Percentiles rank a stretch among this genome's conserved stretches.
These are phyloP conservation scores for Jaminaea rosea DNA, from an alignment of 1,284 basidiomycete species.

Conservation along the genomic window DNA sequence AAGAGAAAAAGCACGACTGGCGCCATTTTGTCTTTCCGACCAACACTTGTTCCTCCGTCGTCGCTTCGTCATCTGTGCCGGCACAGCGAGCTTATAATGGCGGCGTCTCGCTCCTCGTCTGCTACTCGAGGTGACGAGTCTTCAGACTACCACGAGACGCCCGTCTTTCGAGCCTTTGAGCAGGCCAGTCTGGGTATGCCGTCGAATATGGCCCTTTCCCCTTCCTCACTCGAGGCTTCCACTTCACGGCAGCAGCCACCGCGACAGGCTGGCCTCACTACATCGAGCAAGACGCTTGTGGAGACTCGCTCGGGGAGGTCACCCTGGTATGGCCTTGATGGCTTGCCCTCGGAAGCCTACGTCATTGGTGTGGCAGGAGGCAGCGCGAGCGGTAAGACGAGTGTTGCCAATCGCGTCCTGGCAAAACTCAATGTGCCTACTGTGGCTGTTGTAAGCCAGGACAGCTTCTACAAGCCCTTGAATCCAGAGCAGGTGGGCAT, in stretches of 20 bases:
- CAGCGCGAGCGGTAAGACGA: slow-evolving; percentile 83
- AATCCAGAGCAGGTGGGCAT: slow-evolving; percentile 61
- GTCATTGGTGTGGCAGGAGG: slow-evolving; percentile 91
- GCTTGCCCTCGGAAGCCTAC: slow-evolving; percentile 57
- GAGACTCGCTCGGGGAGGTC: slow-evolving; percentile 43
- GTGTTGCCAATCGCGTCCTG: slow-evolving; percentile 35
- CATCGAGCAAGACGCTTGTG: slow-evolving; percentile 25
- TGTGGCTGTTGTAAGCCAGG: slow-evolving; percentile 54
- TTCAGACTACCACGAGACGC: too few relatives aligned
- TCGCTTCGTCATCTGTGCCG: too few relatives aligned
- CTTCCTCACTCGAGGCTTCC: too few relatives aligned
- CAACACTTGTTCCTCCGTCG: too few relatives aligned
- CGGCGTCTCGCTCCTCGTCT: too few relatives aligned
- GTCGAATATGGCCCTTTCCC: too few relatives aligned
- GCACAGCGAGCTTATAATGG: too few relatives aligned
- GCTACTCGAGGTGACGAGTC: too few relatives aligned
- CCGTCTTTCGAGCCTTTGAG: too few relatives aligned
- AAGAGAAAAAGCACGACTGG: too few relatives aligned
- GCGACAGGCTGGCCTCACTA: slow-evolving; percentile 7
- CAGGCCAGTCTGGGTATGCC: too few relatives aligned
- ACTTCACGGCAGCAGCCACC: slow-evolving; percentile 4
- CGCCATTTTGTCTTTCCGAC: too few relatives aligned
- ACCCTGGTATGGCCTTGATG: slow-evolving; percentile 62
- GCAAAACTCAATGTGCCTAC: slow-evolving; percentile 37
- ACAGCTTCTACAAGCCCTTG: slow-evolving; percentile 84